These are phyloP conservation scores for Blastobotrys mokoenaii DNA, from an alignment of 805 yeast genomes.

Conservation along the genomic window DNA sequence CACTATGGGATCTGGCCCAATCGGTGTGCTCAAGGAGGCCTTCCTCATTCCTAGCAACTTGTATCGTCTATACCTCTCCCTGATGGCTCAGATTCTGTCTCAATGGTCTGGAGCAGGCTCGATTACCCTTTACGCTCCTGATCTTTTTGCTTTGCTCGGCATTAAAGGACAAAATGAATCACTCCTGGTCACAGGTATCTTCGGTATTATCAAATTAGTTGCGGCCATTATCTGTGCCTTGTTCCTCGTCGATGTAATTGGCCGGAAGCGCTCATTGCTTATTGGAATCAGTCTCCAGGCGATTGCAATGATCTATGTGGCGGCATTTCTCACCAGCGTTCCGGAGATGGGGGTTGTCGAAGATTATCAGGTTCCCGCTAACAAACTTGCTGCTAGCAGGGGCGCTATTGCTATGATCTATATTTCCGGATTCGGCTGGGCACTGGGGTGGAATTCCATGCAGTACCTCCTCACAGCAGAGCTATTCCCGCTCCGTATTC, in stretches of 20 bases:
- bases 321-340: constrained; percentile 39
- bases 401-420: constrained; percentile 45
- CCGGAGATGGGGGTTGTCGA: too few species aligned
- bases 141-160: constrained; percentile 41
- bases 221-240: constrained; percentile 44
- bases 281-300: constrained; percentile 39
- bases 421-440: constrained; percentile 49
- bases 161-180: constrained; percentile 32
- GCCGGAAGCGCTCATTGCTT: constrained; percentile 44
- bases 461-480: constrained; percentile 50
- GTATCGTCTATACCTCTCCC: too few species aligned
- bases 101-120: constrained; percentile 56
- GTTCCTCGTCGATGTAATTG: constrained; percentile 45
- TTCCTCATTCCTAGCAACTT: too few species aligned
- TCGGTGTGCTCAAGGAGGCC: too few species aligned
- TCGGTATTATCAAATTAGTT: constrained; percentile 45
- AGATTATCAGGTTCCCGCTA: too few species aligned
- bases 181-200: constrained; percentile 40
- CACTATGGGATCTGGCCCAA: too few species aligned
- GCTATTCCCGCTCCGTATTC: constrained; percentile 42
- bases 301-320: constrained; percentile 38
- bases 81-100: constrained; percentile 38
- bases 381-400: constrained; percentile 29
- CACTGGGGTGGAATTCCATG: constrained; percentile 48
- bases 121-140: constrained; percentile 49